Evolutionary conservation across 371 early-diverging fungal genomes (phyloP).

Genomic region (Haplosporangium sp.): DNA sequence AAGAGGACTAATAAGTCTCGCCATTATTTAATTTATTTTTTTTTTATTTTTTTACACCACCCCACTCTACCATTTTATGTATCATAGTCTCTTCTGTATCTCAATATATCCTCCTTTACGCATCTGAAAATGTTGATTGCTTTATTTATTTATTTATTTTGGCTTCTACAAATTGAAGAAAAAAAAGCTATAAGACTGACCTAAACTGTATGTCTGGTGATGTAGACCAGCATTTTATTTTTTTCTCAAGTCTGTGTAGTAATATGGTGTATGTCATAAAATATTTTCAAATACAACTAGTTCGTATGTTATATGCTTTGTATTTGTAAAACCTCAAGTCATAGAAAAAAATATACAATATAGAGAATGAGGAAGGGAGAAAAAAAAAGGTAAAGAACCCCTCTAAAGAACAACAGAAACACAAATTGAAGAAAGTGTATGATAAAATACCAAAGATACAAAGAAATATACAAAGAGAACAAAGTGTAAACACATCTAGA

Average conservation of each 20-base stretch:
- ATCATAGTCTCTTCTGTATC: too few species aligned
- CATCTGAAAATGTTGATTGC: too few species aligned
- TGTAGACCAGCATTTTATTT: not conserved
- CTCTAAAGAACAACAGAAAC: not conserved
- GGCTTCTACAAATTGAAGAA: too few species aligned
- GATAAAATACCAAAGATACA: not conserved
- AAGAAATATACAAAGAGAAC: not conserved
- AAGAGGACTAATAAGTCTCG: slow-evolving; percentile 8
- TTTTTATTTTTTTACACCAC: not conserved
- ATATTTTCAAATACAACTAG: too few species aligned
- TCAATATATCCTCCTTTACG: too few species aligned
- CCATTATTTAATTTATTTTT: not conserved
- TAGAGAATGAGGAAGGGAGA: not conserved
- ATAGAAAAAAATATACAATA: not conserved
- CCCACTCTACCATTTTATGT: not conserved
- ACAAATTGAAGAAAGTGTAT: too few species aligned
- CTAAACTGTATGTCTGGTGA: too few species aligned
- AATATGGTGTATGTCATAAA: too few species aligned
- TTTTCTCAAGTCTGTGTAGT: not conserved
- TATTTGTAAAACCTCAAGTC: not conserved
- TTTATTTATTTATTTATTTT: too few species aligned
- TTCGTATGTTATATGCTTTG: not conserved
- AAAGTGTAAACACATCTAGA: not conserved
- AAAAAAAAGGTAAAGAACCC: not conserved
- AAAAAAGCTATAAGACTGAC: too few species aligned